Conservation (phyloP, 768 basidiomycete species). For the Russula abietina region DNA sequence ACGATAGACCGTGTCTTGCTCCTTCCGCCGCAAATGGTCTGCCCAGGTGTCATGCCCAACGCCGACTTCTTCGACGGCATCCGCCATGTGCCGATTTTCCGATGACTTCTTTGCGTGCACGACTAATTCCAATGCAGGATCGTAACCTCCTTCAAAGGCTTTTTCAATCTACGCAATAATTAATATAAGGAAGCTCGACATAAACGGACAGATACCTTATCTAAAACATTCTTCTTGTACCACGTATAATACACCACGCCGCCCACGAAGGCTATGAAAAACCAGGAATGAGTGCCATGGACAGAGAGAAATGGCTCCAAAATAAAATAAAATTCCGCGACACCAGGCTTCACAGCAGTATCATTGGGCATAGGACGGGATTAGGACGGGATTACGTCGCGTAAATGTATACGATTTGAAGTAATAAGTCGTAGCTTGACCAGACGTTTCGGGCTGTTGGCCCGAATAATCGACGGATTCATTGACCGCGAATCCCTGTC, state of each 20-base stretch:
- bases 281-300: neutral
- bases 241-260: slow-evolving; percentile 67
- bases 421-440: neutral
- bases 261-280: slow-evolving; percentile 52
- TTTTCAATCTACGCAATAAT: slow-evolving; percentile 52
- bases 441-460: neutral
- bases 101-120: slow-evolving; percentile 36
- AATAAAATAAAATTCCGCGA: neutral
- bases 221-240: slow-evolving; percentile 79
- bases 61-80: slow-evolving; percentile 31
- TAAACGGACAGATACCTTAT: slow-evolving; percentile 47
- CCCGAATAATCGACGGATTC: neutral
- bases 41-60: slow-evolving; percentile 44
- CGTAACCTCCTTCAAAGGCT: slow-evolving; percentile 76
- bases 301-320: neutral
- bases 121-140: slow-evolving; percentile 73
- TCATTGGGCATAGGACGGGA: neutral
- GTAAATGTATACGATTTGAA: neutral
- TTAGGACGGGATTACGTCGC: neutral
- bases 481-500: neutral
- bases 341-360: neutral
- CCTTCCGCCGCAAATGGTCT: slow-evolving; percentile 60
- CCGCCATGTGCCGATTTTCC: slow-evolving; percentile 28
- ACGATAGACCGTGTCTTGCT: slow-evolving; percentile 69
- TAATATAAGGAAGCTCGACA: neutral